These are phyloP conservation scores for Pseudotsuga menziesii DNA, from an alignment of 75 land plant genomes.

Conservation along the genomic window DNA sequence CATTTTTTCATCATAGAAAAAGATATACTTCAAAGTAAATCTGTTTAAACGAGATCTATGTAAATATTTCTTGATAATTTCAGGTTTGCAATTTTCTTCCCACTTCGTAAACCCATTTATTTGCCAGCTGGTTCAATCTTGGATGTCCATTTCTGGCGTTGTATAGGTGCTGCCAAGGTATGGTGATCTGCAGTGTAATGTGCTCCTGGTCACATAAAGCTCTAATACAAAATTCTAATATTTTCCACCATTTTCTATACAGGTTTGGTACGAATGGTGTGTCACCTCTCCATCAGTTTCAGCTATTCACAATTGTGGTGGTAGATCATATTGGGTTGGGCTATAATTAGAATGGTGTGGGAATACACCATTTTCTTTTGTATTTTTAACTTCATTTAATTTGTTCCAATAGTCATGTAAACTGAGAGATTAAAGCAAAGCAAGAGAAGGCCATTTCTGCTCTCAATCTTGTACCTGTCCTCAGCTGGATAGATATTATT, in stretches of 20 bases:
- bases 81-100: conserved; percentile 97
- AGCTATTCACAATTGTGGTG: conserved; percentile 88
- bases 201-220: not conserved
- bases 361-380: no score
- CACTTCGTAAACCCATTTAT: conserved; percentile 72
- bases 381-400: no score
- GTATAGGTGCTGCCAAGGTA: conserved; percentile 78
- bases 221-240: not conserved
- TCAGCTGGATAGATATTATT: no score
- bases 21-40: not conserved
- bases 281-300: conserved; percentile 70
- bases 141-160: conserved; percentile 94
- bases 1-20: not conserved
- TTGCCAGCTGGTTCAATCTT: conserved; percentile 53
- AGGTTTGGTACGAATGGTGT: conserved; percentile 99
- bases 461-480: no score
- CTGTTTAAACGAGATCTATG: not conserved
- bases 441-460: no score
- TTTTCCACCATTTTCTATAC: not conserved
- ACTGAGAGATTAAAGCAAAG: no score
- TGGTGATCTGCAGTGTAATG: not conserved
- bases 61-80: conserved; percentile 2
- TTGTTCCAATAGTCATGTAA: no score
- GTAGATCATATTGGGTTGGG: conserved; percentile 99
- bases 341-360: conserved; percentile 20